Base-by-base conservation (phyloP, 805 yeast genomes). In the Isabelozyma gotoi region DNA sequence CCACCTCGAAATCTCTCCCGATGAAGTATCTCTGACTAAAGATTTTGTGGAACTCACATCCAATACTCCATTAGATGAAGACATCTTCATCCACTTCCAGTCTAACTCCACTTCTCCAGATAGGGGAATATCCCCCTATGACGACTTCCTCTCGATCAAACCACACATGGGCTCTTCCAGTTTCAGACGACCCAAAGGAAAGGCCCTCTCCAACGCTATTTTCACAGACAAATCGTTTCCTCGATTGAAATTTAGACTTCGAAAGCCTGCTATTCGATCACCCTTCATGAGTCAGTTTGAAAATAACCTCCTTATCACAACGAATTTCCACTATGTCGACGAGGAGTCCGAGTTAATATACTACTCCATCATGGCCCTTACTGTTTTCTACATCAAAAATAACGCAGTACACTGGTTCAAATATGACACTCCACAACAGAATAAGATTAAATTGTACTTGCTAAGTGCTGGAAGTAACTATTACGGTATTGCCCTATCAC, bases 401-500 rank as follows among this genome's bases (percentile, higher is more conserved):
- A 15, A 14, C 7, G 34, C 34, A 3, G 17, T 31, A 11, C 3
- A 31, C n/a, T 15, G 17, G 17, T 31, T 31, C 34, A 31, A 15
- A 14, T 3, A 21, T 21, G 17, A 11, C 15, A 14, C 34, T 4
- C 8, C 33, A 4, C 17, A 31, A 14, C 17, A 31, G 7, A 15
- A 14, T 14, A 31, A 14, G 7, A 31, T 15, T 14, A 31, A 31
- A 2, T 8, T 8, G n/a, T 21, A 10, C 7, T 40, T 53, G 17
- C 17, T 37, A 11, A 35, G 19, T 11, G 19, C 42, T 4, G 45
- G 50, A 1, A 38, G 42, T 12, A 48, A 42, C 35, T 51, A 50
- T 40, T 53, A 52, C 36, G 52, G 46, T 12, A 16, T 34, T 3
- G 46, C 57, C 12, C 42, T 55, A 42, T 20, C 46, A 36, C 18